phyloP scores from a whole-genome alignment of 2,329 filamentous ascomycete species.

The Aspergillus sp. region DNA sequence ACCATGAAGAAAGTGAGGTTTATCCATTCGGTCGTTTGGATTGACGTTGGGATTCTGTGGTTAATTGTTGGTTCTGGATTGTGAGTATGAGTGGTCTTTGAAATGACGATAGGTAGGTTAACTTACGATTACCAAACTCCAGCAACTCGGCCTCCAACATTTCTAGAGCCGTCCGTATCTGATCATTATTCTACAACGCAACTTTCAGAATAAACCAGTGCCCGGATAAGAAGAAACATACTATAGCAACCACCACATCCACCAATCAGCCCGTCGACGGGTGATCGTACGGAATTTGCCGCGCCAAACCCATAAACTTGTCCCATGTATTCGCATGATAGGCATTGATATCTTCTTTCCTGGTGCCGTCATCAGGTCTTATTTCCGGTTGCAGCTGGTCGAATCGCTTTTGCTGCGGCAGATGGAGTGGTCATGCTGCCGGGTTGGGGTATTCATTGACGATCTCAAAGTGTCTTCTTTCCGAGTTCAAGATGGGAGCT shows the following conservation, averaged over 20 bases:
- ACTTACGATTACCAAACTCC: slow-evolving; percentile 7
- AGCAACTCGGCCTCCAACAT: slow-evolving; percentile 5
- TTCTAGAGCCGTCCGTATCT: slow-evolving; percentile 5
- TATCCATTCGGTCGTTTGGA: slow-evolving; percentile 2
- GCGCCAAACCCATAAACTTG: slow-evolving; percentile 1
- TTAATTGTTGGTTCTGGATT: too few relatives aligned
- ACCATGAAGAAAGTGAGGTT: slow-evolving; percentile 7
- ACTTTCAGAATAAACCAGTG: slow-evolving; percentile 1
- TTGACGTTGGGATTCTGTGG: background rate
- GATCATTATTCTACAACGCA: too few relatives aligned
- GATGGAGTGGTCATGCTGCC: slow-evolving; percentile 1
- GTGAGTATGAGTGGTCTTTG: too few relatives aligned
- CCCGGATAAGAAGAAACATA: background rate
- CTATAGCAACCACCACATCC: slow-evolving; percentile 1
- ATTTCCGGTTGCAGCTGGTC: background rate
- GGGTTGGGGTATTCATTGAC: slow-evolving; percentile 2
- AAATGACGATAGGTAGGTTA: too few relatives aligned
- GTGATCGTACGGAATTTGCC: slow-evolving; percentile 6
- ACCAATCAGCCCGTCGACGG: slow-evolving; percentile 4
- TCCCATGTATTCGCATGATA: slow-evolving; percentile 7
- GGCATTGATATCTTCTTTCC: background rate
- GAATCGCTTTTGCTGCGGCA: slow-evolving; percentile 2
- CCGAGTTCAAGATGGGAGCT: background rate
- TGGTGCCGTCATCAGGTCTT: background rate
- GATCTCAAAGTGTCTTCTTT: background rate